Evolutionary conservation across 139 green algal species (phyloP).

Genomic region (Bryopsis sp.): DNA sequence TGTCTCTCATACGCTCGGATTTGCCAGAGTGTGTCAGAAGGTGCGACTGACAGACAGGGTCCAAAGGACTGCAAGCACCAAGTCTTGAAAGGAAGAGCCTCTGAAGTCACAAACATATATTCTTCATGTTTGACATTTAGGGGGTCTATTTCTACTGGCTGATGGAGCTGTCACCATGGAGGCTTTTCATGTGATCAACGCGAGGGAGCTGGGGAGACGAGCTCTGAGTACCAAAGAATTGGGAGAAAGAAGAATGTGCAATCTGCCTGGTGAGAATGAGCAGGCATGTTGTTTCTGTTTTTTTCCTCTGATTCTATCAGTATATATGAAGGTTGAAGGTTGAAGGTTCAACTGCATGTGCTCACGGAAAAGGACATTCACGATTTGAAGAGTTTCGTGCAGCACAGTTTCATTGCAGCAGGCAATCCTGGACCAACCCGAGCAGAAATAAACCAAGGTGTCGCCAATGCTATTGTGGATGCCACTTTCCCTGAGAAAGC

Average conservation of each 20-base stretch:
- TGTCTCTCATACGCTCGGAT: conserved; percentile 29
- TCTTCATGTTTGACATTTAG: too few species aligned
- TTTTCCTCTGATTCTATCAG: too few species aligned
- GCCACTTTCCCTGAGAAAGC: too few species aligned
- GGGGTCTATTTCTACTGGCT: too few species aligned
- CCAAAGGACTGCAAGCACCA: too few species aligned
- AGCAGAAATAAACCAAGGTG: conserved; percentile 70
- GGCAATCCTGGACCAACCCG: conserved; percentile 54
- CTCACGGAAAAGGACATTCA: conserved; percentile 54
- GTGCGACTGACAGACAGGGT: too few species aligned
- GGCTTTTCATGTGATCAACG: conserved; percentile 33
- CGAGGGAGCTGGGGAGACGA: conserved; percentile 25
- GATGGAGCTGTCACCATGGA: conserved; percentile 44
- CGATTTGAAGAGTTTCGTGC: conserved; percentile 50
- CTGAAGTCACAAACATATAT: too few species aligned
- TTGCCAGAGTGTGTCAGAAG: too few species aligned
- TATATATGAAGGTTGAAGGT: too few species aligned
- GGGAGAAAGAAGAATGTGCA: conserved; percentile 54
- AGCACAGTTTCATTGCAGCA: conserved; percentile 54
- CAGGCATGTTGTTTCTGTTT: too few species aligned
- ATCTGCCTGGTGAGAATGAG: conserved; percentile 48
- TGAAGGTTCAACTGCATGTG: conserved; percentile 56
- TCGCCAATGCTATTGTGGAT: too few species aligned
- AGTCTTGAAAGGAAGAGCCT: too few species aligned
- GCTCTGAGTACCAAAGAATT: conserved; percentile 42